A percentile compares a stretch with the other conserved stretches of the same genome.
Conservation (phyloP, 2,329 filamentous ascomycete genomes). For the Sporothrix pallida region DNA sequence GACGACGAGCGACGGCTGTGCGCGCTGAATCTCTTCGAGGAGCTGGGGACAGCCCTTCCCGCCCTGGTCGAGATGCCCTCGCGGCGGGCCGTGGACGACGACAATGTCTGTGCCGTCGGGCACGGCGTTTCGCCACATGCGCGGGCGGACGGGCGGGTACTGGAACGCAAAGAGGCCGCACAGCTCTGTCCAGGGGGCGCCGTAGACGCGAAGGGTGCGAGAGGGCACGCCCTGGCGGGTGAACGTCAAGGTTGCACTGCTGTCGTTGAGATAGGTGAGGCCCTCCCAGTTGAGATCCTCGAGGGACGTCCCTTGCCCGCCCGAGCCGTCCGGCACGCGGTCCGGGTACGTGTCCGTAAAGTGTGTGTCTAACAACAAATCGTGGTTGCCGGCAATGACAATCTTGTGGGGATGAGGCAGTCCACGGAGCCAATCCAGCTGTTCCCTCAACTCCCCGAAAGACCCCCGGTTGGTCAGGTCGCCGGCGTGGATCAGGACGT, state of each 20-base stretch:
- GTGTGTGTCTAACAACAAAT: slow-evolving; percentile 33
- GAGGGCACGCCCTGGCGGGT: not conserved
- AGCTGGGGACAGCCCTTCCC: slow-evolving; percentile 32
- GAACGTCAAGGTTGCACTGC: slow-evolving; percentile 22
- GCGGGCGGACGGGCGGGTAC: slow-evolving; percentile 34
- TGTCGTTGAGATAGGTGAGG: slow-evolving; percentile 39
- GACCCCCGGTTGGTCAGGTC: slow-evolving; percentile 49
- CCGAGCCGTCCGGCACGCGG: slow-evolving; percentile 35
- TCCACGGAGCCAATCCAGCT: slow-evolving; percentile 45
- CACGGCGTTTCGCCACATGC: slow-evolving; percentile 23
- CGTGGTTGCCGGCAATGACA: slow-evolving; percentile 43
- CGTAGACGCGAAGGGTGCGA: slow-evolving; percentile 37
- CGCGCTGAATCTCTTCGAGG: slow-evolving; percentile 12
- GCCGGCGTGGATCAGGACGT: slow-evolving; percentile 51
- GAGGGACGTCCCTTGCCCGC: slow-evolving; percentile 18
- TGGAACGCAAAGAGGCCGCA: slow-evolving; percentile 41
- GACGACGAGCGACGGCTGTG: slow-evolving; percentile 21
- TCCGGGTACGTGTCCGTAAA: slow-evolving; percentile 31
- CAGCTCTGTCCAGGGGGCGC: slow-evolving; percentile 40
- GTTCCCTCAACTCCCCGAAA: slow-evolving; percentile 47
- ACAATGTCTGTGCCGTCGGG: slow-evolving; percentile 29
- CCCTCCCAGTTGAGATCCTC: slow-evolving; percentile 39
- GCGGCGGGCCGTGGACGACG: slow-evolving; percentile 30
- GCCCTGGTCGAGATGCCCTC: slow-evolving; percentile 23
- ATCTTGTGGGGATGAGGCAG: slow-evolving; percentile 48